These are phyloP conservation scores for Solanum pimpinellifolium DNA, from an alignment of 257 asterid genomes.

Conservation along the genomic window DNA sequence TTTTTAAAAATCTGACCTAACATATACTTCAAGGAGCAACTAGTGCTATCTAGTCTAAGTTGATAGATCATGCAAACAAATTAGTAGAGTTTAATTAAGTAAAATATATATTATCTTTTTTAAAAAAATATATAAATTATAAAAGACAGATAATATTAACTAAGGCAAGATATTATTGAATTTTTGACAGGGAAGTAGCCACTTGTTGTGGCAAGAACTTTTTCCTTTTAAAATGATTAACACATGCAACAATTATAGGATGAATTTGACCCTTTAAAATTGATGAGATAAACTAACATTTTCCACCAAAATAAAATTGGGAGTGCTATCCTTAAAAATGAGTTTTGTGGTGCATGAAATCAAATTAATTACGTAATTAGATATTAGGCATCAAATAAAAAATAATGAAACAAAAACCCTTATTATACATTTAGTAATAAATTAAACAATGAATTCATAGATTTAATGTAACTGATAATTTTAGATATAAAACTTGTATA, in stretches of 20 bases:
- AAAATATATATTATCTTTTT: not conserved
- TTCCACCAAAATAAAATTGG: not conserved
- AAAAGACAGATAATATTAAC: not conserved
- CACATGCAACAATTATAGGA: not conserved
- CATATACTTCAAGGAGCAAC: too few species aligned
- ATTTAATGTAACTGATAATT: too few species aligned
- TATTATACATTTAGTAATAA: not conserved
- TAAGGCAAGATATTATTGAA: not conserved
- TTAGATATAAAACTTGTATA: too few species aligned
- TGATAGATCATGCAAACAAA: too few species aligned
- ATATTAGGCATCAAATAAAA: too few species aligned
- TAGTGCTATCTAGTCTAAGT: too few species aligned
- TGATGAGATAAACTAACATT: not conserved
- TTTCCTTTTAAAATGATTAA: not conserved
- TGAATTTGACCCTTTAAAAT: not conserved
- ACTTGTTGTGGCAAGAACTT: not conserved
- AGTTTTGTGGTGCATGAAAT: not conserved
- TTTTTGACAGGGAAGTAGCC: not conserved
- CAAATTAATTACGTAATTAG: too few species aligned
- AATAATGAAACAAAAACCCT: too few species aligned
- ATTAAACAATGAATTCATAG: rapidly evolving
- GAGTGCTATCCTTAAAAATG: not conserved
- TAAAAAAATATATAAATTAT: rapidly evolving
- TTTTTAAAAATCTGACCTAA: too few species aligned
- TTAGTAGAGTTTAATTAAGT: not conserved